Conservation (phyloP, 257 asterid species). For the Paraleonurus japonicus region DNA sequence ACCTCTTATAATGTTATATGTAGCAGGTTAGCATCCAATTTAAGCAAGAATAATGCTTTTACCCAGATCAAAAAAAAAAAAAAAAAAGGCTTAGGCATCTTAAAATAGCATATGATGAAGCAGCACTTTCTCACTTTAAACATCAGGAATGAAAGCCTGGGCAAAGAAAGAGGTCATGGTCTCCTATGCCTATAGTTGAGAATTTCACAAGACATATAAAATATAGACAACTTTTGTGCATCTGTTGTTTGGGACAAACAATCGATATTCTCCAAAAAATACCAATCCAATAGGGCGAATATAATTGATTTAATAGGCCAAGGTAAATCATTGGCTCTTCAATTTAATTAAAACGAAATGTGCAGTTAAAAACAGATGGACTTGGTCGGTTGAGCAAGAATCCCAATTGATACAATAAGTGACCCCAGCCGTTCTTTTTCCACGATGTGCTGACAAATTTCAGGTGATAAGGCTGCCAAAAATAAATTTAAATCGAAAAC, state of each 20-base stretch:
- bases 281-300: background rate
- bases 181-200: background rate
- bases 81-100: background rate
- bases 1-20: slow-evolving; percentile 2
- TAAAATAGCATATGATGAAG: slow-evolving; percentile 2
- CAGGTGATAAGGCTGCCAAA: no score
- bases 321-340: background rate
- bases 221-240: background rate
- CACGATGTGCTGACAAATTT: no score
- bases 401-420: no score
- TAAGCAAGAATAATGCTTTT: slow-evolving; percentile 4
- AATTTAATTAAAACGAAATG: background rate
- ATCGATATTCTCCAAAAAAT: slow-evolving; percentile 1
- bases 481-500: no score
- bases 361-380: background rate
- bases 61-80: background rate
- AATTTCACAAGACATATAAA: background rate
- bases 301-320: background rate
- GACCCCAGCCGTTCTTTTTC: no score
- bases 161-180: background rate
- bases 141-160: background rate
- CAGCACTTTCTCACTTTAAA: slow-evolving; percentile 1
- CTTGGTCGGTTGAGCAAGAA: no score
- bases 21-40: background rate
- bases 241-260: background rate